phyloP scores from a whole-genome alignment of 805 yeast genomes.

The Blastobotrys parvus region DNA sequence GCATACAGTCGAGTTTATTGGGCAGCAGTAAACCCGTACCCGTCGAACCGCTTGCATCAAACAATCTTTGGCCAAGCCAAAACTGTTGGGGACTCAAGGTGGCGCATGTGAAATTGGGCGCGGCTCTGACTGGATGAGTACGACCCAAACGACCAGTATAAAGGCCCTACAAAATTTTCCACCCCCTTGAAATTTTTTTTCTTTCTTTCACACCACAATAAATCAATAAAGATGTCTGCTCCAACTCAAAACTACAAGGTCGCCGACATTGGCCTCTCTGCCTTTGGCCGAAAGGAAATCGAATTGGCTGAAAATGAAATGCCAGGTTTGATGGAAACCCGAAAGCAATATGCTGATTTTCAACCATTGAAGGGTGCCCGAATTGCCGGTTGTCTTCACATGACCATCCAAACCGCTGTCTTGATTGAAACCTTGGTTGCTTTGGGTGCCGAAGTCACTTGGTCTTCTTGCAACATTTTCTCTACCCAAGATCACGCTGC shows the following conservation, averaged over 20 bases:
- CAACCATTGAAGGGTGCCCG: slow-evolving; percentile 98
- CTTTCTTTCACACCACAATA: slow-evolving; percentile 1
- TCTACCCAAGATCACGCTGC: slow-evolving; percentile 99
- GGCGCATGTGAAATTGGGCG: too few relatives aligned
- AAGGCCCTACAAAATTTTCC: neutral
- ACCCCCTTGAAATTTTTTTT: neutral
- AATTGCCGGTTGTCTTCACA: slow-evolving; percentile 98
- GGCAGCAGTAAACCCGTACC: too few relatives aligned
- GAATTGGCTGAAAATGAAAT: slow-evolving; percentile 98
- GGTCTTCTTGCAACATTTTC: slow-evolving; percentile 99
- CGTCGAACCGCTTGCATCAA: too few relatives aligned
- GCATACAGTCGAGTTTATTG: too few relatives aligned
- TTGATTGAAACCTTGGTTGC: slow-evolving; percentile 95
- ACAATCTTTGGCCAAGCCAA: too few relatives aligned
- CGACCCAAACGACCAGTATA: neutral
- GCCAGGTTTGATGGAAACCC: slow-evolving; percentile 99
- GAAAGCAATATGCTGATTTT: slow-evolving; percentile 79
- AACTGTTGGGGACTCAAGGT: too few relatives aligned
- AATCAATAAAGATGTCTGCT: slow-evolving; percentile 14
- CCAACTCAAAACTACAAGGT: slow-evolving; percentile 75
- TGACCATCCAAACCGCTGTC: slow-evolving; percentile 99
- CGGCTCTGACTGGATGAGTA: too few relatives aligned
- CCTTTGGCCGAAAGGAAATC: slow-evolving; percentile 99
- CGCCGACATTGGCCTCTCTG: slow-evolving; percentile 97
- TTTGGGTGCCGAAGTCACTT: slow-evolving; percentile 98